These are phyloP conservation scores for Saccharata proteae DNA, from an alignment of 2,329 filamentous ascomycete genomes.

Conservation along the genomic window DNA sequence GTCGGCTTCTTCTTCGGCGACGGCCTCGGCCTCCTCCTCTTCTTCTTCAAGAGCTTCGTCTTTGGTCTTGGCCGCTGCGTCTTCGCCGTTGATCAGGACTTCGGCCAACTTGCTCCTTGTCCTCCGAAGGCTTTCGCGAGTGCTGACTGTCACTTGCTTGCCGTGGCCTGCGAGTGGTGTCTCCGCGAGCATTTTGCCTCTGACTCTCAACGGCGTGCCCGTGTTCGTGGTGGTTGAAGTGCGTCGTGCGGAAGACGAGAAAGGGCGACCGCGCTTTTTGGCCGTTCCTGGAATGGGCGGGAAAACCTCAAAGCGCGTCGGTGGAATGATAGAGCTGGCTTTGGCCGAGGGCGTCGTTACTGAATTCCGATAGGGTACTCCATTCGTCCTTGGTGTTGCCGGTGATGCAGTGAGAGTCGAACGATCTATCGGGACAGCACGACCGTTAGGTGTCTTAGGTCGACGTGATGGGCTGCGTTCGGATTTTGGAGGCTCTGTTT, in stretches of 20 bases:
- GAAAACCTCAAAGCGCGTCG: constrained; percentile 65
- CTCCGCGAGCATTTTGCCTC: constrained; percentile 16
- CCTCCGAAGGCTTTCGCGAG: constrained; percentile 20
- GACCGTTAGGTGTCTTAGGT: too few species aligned
- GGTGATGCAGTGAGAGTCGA: too few species aligned
- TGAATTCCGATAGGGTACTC: too few species aligned
- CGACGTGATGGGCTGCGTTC: too few species aligned
- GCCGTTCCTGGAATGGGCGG: constrained; percentile 48
- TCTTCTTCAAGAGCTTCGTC: constrained; percentile 2
- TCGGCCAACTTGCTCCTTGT: constrained; percentile 33
- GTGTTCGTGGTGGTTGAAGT: constrained; percentile 24
- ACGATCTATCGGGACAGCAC: too few species aligned
- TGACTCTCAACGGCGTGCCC: constrained; percentile 20
- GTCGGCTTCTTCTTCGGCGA: constrained; percentile 13
- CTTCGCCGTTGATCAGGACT: constrained; percentile 23
- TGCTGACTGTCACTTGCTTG: constrained; percentile 17
- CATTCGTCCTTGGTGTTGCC: too few species aligned
- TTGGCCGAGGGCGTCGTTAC: too few species aligned
- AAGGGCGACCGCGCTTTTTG: constrained; percentile 24
- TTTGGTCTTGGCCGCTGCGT: neutral
- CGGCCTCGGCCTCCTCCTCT: constrained; percentile 5
- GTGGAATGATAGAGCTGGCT: constrained; percentile 49
- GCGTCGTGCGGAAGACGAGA: constrained; percentile 22
- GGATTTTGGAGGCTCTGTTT: too few species aligned
- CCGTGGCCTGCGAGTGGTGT: constrained; percentile 20